These are phyloP conservation scores for Funneliformis mosseae DNA, from an alignment of 192 early-diverging fungal genomes.

Conservation along the genomic window DNA sequence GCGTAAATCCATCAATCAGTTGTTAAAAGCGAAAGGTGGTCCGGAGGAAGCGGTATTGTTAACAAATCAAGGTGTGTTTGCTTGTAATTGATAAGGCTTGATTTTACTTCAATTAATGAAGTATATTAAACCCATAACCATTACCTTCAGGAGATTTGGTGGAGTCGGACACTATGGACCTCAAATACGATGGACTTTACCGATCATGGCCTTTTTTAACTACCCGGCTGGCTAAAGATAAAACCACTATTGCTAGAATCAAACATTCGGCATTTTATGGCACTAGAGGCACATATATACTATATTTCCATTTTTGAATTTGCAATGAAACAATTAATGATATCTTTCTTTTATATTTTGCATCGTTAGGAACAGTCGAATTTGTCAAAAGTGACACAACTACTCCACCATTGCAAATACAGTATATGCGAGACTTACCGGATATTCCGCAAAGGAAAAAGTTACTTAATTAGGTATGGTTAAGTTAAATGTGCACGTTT, in stretches of 20 bases:
- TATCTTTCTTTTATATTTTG: neutral
- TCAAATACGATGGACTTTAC: conserved; percentile 13
- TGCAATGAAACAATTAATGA: neutral
- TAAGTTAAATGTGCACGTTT: conserved; percentile 11
- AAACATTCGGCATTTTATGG: neutral
- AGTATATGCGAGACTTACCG: neutral
- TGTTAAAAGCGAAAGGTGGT: conserved; percentile 23
- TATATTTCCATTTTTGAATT: neutral
- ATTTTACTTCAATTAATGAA: too few relatives aligned
- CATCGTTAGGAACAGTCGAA: conserved; percentile 19
- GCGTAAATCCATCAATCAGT: conserved; percentile 31
- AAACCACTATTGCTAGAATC: neutral
- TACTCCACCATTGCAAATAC: neutral
- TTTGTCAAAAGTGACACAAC: neutral
- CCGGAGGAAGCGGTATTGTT: conserved; percentile 25
- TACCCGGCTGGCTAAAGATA: neutral
- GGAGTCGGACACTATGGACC: conserved; percentile 30
- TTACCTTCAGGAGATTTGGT: conserved; percentile 20
- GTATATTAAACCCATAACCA: neutral
- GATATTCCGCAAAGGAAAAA: neutral
- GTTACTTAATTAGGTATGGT: neutral
- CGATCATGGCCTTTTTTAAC: conserved; percentile 11
- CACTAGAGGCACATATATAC: neutral
- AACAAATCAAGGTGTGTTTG: conserved; percentile 34
- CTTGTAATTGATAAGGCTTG: too few relatives aligned